Base-by-base conservation (phyloP, 208 protist genomes). In the Leishmania tropica region DNA sequence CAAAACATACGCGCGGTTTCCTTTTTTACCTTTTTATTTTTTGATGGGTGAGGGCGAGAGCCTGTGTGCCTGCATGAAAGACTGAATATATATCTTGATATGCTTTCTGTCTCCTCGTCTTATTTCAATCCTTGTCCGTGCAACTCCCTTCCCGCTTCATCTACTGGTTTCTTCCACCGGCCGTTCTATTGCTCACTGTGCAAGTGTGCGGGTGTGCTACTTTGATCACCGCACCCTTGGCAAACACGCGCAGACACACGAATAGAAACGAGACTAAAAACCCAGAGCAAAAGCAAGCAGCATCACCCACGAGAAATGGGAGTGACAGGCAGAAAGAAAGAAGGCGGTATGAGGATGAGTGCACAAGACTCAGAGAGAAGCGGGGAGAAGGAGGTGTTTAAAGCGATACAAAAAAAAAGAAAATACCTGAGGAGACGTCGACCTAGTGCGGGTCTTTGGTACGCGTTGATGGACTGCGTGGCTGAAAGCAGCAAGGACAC, bases 291-390 rank as follows among this genome's bases (percentile, higher is more conserved):
- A 1, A 37, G 48, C 60, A 40, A 82, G 48, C 65, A 81, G 77
- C 48, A 81, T 6, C 11, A 74, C 28, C 13, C 17, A 75, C 21
- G 47, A 37, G 53, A 47, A 35, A 45, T 15, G 62, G 24, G 37
- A 47, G 58, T 56, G 19, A 78, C 40, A 71, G 68, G 54, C 75
- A 78, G 73, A 56, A 48, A 76, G 56, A 56, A 60, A 76, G 42
- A 76, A 80, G 3, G 62, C 21, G 15, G 45, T 45, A 65, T 72
- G n/a, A 31, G 74, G 28, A 80, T 70, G 37, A 58, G 67, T 53
- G 37, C 67, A 3, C 21, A 42, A 5, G 67, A 3, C 67, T 72
- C 67, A 72, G 67, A 72, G 19, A 47, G 10, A 70, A 76, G 1
- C 51, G 72, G 17, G 56, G 11, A 78, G 68, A 67, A 72, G 62